Evolutionary conservation across 257 asterid genomes (phyloP), one percentile per base, ranked within the genome.

Genomic region (Plantago ovata): DNA sequence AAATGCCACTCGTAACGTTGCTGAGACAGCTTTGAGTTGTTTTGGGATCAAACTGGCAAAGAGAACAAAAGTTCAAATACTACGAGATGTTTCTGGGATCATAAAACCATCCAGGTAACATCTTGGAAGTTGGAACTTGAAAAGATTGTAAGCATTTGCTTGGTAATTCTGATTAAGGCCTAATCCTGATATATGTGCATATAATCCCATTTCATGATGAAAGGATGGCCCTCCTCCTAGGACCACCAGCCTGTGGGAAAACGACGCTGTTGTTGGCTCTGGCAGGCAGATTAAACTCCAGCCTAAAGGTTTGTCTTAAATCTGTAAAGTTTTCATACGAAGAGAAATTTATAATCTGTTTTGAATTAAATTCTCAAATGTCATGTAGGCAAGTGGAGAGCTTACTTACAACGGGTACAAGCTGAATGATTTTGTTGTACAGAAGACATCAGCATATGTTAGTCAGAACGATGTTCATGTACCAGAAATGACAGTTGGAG

Each of bases 181-280:
- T 6, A n/a, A 21, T 44, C 20, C 39, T 32, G 16, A 38, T 12
- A 38, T 9, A 28, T 28, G 7, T 14, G 28, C 10, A 33, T n/a
- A n/a, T n/a, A 48, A n/a, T 58, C 28, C n/a, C 19, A 24, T 60
- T 39, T 42, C 28, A 18, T 16, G 36, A 16, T 19, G 21, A 3
- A 62, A 84, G 94, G 85, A 79, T 82, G 90, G 65, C 90, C 1
- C 85, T 85, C 61, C 68, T 85, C 10, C 56, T 85, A 48, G 90
- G 94, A 11, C 90, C 94, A 9, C 90, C 90, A 0, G 77, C 94
- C 1, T 75, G 84, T 13, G 94, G 94, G 33, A 85, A 85, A 68
- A 82, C 94, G 45, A 79, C 84, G 24, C 82, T 82, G 40, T 65
- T 84, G 57, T 62, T 76, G 71, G 84, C 89, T 15, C 70, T 84